Percentiles rank a stretch among this genome's conserved stretches.
These are phyloP conservation scores for Mycosarcoma maydis DNA, from an alignment of 1,284 basidiomycete genomes.

Conservation along the genomic window DNA sequence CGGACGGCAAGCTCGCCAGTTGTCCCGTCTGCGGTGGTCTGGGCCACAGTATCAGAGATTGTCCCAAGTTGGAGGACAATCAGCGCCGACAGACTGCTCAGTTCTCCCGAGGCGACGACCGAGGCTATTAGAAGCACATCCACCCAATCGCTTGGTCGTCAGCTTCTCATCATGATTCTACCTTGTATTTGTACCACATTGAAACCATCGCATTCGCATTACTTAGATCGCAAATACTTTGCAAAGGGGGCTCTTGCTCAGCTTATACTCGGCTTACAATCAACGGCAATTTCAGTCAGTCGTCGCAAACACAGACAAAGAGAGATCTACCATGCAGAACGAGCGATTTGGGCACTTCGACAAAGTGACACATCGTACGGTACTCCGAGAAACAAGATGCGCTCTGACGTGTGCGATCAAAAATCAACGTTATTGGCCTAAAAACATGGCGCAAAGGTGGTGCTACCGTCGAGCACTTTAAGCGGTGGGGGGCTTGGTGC, in stretches of 20 bases:
- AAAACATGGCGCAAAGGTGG: slow-evolving; percentile 12
- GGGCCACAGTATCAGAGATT: slow-evolving; percentile 90
- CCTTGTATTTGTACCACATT: slow-evolving; percentile 13
- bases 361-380: neutral
- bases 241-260: too few species aligned
- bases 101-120: slow-evolving; percentile 40
- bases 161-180: too few species aligned
- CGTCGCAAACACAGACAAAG: slow-evolving; percentile 9
- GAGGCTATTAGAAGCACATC: slow-evolving; percentile 36
- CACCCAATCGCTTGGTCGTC: too few species aligned
- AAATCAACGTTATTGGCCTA: slow-evolving; percentile 31
- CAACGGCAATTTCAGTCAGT: too few species aligned
- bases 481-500: slow-evolving; percentile 59
- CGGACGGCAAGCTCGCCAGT: slow-evolving; percentile 80
- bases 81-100: slow-evolving; percentile 71
- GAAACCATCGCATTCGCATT: too few species aligned
- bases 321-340: slow-evolving; percentile 37
- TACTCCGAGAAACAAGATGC: neutral
- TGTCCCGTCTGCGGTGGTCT: slow-evolving; percentile 98
- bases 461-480: slow-evolving; percentile 26
- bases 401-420: too few species aligned
- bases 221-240: too few species aligned
- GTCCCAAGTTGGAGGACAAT: slow-evolving; percentile 94
- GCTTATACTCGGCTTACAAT: too few species aligned
- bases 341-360: slow-evolving; percentile 35